phyloP scores from a whole-genome alignment of 768 basidiomycete genomes.

The Leucosporidium yakuticum region DNA sequence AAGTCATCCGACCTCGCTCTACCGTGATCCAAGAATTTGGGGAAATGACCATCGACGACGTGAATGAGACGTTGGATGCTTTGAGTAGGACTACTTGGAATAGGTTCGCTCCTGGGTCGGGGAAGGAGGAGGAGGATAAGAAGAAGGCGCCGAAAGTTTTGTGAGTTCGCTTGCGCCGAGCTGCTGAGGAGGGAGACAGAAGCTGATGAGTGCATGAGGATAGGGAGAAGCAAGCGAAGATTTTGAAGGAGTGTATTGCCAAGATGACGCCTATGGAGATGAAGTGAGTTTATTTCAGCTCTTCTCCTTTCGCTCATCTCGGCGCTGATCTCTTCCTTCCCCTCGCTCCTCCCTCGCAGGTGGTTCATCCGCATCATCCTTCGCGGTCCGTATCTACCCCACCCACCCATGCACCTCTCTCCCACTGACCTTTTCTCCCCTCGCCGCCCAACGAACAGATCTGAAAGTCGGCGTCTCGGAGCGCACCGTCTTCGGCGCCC shows the following conservation, averaged over 20 bases:
- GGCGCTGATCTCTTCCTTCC: no score
- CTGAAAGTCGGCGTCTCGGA: slow-evolving; percentile 90
- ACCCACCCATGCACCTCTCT: neutral
- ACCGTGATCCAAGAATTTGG: slow-evolving; percentile 58
- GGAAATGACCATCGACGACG: slow-evolving; percentile 67
- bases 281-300: no score
- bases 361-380: slow-evolving; percentile 96
- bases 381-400: slow-evolving; percentile 57
- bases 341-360: slow-evolving; percentile 50
- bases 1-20: slow-evolving; percentile 77
- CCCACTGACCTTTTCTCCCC: neutral
- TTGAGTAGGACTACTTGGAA: no score
- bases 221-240: slow-evolving; percentile 68
- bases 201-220: neutral
- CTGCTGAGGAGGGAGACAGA: no score
- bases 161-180: no score
- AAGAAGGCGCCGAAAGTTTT: no score
- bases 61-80: slow-evolving; percentile 52
- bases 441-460: slow-evolving; percentile 50
- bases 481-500: slow-evolving; percentile 80
- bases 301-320: no score
- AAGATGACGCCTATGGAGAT: slow-evolving; percentile 69
- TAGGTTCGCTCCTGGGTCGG: no score
- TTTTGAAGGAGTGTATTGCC: slow-evolving; percentile 59
- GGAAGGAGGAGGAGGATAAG: no score